Conservation (phyloP, 1,284 basidiomycete species). For the Tetrapyrgos nigripes region DNA sequence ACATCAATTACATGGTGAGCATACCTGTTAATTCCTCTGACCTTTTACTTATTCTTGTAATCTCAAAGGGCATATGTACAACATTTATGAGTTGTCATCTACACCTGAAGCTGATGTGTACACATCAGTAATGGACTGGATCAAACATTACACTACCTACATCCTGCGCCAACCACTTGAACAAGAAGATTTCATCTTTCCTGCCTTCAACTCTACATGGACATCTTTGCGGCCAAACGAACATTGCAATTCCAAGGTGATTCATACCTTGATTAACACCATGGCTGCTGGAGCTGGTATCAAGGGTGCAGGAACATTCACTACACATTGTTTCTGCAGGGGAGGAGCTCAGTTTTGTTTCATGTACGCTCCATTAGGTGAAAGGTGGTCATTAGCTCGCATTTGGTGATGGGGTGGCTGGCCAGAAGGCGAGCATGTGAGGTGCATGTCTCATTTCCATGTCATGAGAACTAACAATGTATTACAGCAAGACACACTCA, state of each 20-base stretch:
- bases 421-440: conserved; percentile 25
- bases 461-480: neutral
- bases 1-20: conserved; percentile 6
- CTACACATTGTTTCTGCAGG: conserved; percentile 27
- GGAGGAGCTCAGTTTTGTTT: conserved; percentile 27
- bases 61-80: conserved; percentile 8
- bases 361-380: conserved; percentile 19
- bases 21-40: too few relatives aligned
- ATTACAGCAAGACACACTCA: conserved; percentile 22
- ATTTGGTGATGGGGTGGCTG: conserved; percentile 30
- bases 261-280: conserved; percentile 17
- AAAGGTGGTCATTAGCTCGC: conserved; percentile 25
- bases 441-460: neutral
- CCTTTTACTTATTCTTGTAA: too few relatives aligned
- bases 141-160: neutral
- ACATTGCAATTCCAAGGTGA: neutral
- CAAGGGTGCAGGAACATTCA: conserved; percentile 21
- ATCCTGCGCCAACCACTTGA: neutral
- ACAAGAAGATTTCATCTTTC: neutral
- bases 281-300: conserved; percentile 15
- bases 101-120: conserved; percentile 4
- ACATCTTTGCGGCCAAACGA: neutral
- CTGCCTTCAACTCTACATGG: neutral
- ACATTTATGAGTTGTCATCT: conserved; percentile 7
- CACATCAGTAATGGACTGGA: neutral